Evolutionary conservation across 345 rosid species (phyloP), one percentile per base, ranked within the genome.

Genomic region (Conringia planisiliqua): DNA sequence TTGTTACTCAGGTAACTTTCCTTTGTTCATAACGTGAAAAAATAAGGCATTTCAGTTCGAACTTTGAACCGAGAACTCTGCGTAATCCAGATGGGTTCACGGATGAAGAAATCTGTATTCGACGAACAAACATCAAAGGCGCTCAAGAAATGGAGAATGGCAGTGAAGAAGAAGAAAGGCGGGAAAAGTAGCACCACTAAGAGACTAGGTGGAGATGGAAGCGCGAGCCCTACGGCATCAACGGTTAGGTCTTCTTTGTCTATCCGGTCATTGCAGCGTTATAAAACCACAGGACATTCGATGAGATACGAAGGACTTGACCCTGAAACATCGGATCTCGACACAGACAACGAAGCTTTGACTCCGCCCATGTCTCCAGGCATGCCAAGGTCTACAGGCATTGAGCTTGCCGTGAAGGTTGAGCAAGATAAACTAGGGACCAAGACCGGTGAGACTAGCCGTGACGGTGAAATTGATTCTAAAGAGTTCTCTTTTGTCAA

Each of bases 91-190:
- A 95, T 95, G 99, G 99, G 99, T 67, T 82, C 96, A 0, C 64
- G 71, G 46, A 90, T 92, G 99, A 95, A 95, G 83, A 92, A 66
- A 79, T 86, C 98, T 2, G 86, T 95, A 62, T 95, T 95, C 36
- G 98, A 95, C 54, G 98, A 95, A 7, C 99, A 95, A 78, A 92
- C 96, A 6, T 90, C 94, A 6, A 92, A 81, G 74, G 99, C 99
- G 1, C 87, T 95, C 4, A 92, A 86, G 87, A 92, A 84, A 60
- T 95, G 99, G 99, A 97, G 82, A 68, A 85, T 78, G 90, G 89
- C 86, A 0, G 98, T 72, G 40, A 89, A 89, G 79, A 89, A 82
- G 84, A 88, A 66, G 82, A 78, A 62, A 68, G 72, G 36, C 3
- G 81, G 33, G 9, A 84, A 83, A 80, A 83, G 68, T 50, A 76